Base-by-base conservation (phyloP, 352 stramenopile genomes). In the Phytophthora lateralis region DNA sequence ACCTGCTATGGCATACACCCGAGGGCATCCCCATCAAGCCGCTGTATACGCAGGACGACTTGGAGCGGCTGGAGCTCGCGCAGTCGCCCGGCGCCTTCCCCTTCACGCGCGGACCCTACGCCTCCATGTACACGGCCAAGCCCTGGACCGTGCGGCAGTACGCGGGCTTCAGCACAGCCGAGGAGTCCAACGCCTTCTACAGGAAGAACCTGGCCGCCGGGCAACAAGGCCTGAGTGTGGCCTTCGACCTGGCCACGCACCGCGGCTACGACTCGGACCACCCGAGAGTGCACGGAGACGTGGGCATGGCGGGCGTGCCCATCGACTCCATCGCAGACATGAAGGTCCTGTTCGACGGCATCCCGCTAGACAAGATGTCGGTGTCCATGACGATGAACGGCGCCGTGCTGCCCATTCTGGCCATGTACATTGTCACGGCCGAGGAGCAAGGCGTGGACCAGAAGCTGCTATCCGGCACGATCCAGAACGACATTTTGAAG, bases 381-480 rank as follows among this genome's bases (percentile, higher is more conserved):
- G 97, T 99, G 6, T 98, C 85, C 24, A 99, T 99, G 96, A 99
- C 97, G 7, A 99, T 99, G 96, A 99, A 99, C 74, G 97, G 97
- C 20, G 97, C 96, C 15, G 95, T 99, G 39, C 73, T 99, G 43
- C 97, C 97, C 6, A 88, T 97, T 30, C 80, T 99, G 73, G 93
- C 90, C 39, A 98, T 98, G 78, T 99, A 98, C 78, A 90, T 99
- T 50, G 95, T 98, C 42, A 85, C 97, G 10, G 97, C 96, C 2
- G 94, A 98, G 65, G 97, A 99, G 69, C 88, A 98, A 67, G 90
- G 96, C n/a, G 90, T 97, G 35, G 76, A 85, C 34, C 83, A 96
- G 72, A 86, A 91, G 44, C 59, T 90, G 27, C 80, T 99, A 3
- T 79, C 88, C 2, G 79, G 79, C 6, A 89, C 76, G 14, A 85